Evolutionary conservation across 805 yeast species (phyloP), one percentile per base, ranked within the genome.

Genomic region (Candida argentea): DNA sequence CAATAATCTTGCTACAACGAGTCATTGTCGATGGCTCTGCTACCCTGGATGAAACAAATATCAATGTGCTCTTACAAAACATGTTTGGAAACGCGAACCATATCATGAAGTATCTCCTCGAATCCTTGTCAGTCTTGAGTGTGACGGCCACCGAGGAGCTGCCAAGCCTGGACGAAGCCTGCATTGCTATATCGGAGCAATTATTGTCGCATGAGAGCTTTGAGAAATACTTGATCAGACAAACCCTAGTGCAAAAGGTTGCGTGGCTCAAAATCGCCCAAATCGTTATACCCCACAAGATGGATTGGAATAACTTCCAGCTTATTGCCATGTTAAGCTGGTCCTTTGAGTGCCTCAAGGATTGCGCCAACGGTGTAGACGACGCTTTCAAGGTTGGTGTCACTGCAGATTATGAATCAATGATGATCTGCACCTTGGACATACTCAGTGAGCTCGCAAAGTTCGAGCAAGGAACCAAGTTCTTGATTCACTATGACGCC

Each of bases 361-460:
- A 8, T 18, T n/a, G n/a, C n/a, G n/a, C n/a, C n/a, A 20, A n/a
- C 4, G 18, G 26, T n/a, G 14, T 31, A 7, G 22, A 25, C n/a
- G 29, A 22, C 5, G 6, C n/a, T n/a, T n/a, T n/a, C n/a, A n/a
- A n/a, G n/a, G 20, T 18, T 7, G 20, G 20, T 7, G 9, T 8
- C 7, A 20, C 16, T 16, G 30, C 25, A 6, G 22, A 28, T 18
- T 29, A 25, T 22, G 33, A 43, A 36, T 14, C 26, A 14, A 21
- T 5, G 11, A 9, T 44, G 6, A 36, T 55, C 10, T 40, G 53
- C 3, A 31, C 48, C 1, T 40, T 68, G 6, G 74, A 70, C 35
- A 52, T 63, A 16, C 36, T 70, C 4, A 43, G 67, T 4, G 62
- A 61, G 27, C 36, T 69, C 17, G 39, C 65, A 11, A 58, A 60